These are phyloP conservation scores for Polyporus arcularius DNA, from an alignment of 768 basidiomycete species.

Conservation along the genomic window DNA sequence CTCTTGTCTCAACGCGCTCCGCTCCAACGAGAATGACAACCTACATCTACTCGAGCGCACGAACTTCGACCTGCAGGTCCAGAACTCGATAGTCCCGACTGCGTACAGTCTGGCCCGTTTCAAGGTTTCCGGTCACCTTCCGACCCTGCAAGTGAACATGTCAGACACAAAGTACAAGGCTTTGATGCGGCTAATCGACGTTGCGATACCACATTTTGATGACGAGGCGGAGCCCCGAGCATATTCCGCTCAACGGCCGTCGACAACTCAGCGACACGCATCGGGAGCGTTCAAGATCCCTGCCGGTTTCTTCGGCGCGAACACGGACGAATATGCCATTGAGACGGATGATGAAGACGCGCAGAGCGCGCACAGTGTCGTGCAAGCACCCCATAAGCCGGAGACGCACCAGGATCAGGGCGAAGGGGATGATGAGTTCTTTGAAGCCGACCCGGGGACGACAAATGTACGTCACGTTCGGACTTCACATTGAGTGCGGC, in stretches of 20 bases:
- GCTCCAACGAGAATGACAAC: conserved; percentile 51
- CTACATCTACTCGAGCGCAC: conserved; percentile 92
- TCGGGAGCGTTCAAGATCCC: conserved; percentile 52
- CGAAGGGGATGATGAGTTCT: conserved; percentile 62
- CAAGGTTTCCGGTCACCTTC: conserved; percentile 88
- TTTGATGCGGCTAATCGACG: conserved; percentile 89
- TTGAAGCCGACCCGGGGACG: conserved; percentile 65
- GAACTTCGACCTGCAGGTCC: conserved; percentile 84
- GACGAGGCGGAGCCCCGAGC: conserved; percentile 22
- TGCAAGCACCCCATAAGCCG: background rate
- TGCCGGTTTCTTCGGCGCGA: conserved; percentile 51
- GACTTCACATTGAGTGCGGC: conserved; percentile 16
- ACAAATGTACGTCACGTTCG: conserved; percentile 17
- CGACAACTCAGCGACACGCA: conserved; percentile 17
- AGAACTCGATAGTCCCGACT: conserved; percentile 90
- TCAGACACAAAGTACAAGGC: conserved; percentile 91
- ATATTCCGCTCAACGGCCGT: conserved; percentile 7
- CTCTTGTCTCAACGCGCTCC: conserved; percentile 79
- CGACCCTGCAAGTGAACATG: conserved; percentile 84
- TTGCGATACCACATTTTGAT: conserved; percentile 83
- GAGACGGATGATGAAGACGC: conserved; percentile 51
- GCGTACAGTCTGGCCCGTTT: conserved; percentile 82
- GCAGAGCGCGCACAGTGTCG: conserved; percentile 17
- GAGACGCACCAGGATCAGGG: conserved; percentile 32
- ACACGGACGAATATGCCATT: conserved; percentile 63